Evolutionary conservation across 345 rosid species (phyloP).

Genomic region (Lenwebbia sp.): DNA sequence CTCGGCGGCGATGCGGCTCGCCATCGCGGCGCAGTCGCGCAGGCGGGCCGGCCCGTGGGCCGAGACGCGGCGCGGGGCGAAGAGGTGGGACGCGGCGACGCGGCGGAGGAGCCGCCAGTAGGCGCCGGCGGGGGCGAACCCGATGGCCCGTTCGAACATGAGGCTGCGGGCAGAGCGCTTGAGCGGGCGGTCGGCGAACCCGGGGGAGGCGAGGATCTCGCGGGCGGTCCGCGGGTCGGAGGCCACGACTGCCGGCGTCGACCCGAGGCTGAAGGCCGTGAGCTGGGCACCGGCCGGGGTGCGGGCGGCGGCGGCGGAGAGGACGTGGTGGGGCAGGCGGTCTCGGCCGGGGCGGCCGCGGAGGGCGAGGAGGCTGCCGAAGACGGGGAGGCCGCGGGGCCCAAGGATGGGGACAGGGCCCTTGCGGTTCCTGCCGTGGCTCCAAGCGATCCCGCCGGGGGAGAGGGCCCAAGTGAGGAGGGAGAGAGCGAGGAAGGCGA

Average conservation of each 20-base stretch:
- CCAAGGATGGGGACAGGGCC: conserved; percentile 54
- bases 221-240: conserved; percentile 60
- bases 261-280: conserved; percentile 86
- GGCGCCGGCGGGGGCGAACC: conserved; percentile 78
- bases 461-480: conserved; percentile 50
- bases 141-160: conserved; percentile 85
- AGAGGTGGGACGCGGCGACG: conserved; percentile 70
- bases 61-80: conserved; percentile 49
- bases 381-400: conserved; percentile 55
- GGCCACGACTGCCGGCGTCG: conserved; percentile 55
- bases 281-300: conserved; percentile 25
- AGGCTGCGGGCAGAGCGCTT: conserved; percentile 72
- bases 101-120: conserved; percentile 77
- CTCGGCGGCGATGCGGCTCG: conserved; percentile 26
- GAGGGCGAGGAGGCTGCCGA: conserved; percentile 65
- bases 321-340: conserved; percentile 45
- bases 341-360: conserved; percentile 12
- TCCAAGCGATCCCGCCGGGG: conserved; percentile 70
- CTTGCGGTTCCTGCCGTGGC: conserved; percentile 27
- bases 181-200: conserved; percentile 78
- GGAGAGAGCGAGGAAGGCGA: conserved; percentile 19
- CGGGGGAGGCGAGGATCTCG: conserved; percentile 58
- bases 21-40: conserved; percentile 39
- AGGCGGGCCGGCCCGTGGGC: conserved; percentile 59
- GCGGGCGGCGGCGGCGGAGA: conserved; percentile 51